Conservation (phyloP, 495 filamentous ascomycete species). For the Neurospora tetraspora region DNA sequence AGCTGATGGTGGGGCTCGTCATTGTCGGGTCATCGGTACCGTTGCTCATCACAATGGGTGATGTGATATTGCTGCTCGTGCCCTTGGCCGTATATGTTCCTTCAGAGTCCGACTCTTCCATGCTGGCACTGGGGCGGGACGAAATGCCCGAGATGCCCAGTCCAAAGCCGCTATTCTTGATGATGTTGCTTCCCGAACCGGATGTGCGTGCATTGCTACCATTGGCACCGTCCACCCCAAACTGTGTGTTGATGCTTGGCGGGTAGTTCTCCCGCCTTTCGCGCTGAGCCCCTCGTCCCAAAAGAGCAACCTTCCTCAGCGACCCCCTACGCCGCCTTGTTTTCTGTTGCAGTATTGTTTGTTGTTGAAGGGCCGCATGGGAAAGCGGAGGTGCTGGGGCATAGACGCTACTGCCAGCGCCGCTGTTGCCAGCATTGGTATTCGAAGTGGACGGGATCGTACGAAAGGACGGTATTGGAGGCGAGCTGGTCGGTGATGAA, state of each 20-base stretch:
- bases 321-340: slow-evolving; percentile 70
- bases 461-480: slow-evolving; percentile 17
- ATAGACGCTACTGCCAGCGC: slow-evolving; percentile 24
- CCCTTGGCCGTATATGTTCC: slow-evolving; percentile 19
- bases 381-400: slow-evolving; percentile 29
- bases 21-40: slow-evolving; percentile 16
- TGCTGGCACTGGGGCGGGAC: slow-evolving; percentile 28
- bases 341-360: slow-evolving; percentile 52
- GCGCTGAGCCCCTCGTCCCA: slow-evolving; percentile 56
- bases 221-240: slow-evolving; percentile 4
- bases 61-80: slow-evolving; percentile 12
- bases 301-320: slow-evolving; percentile 66
- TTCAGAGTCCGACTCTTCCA: slow-evolving; percentile 10
- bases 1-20: slow-evolving; percentile 49
- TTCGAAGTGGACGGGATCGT: slow-evolving; percentile 12
- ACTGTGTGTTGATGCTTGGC: slow-evolving; percentile 32
- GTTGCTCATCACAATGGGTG: slow-evolving; percentile 3
- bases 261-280: slow-evolving; percentile 43
- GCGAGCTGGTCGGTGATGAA: slow-evolving; percentile 15
- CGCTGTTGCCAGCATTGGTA: slow-evolving; percentile 11
- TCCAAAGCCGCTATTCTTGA: slow-evolving; percentile 20
- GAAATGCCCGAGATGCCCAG: slow-evolving; percentile 41
- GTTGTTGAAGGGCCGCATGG: slow-evolving; percentile 39
- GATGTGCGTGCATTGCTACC: background rate
- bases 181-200: background rate